Evolutionary conservation across 371 early-diverging fungal genomes (phyloP).

Genomic region (Zychaea mexicana): DNA sequence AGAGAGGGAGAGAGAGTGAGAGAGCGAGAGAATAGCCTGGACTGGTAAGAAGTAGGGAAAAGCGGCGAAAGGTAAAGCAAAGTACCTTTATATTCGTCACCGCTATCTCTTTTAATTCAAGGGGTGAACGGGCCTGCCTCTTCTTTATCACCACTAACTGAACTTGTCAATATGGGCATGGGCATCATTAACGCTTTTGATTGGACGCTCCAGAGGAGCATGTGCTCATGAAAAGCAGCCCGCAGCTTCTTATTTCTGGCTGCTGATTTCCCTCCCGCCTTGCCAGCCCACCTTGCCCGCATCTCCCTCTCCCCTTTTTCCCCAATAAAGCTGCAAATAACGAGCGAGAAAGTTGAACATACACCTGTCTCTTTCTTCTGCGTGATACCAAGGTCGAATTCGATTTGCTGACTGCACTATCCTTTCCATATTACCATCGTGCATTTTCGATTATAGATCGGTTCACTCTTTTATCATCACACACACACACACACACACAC

Average conservation of each 20-base stretch:
- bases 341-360: neutral
- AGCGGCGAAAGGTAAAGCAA: neutral
- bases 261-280: neutral
- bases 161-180: conserved; percentile 3
- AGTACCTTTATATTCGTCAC: neutral
- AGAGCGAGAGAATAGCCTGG: neutral
- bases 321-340: neutral
- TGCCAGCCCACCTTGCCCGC: no score
- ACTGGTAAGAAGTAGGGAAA: neutral
- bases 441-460: no score
- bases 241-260: neutral
- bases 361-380: neutral
- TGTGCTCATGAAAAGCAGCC: neutral
- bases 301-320: neutral
- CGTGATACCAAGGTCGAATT: neutral
- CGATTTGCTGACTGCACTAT: neutral
- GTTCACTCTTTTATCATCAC: no score
- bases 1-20: neutral
- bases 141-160: neutral
- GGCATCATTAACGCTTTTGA: neutral
- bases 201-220: neutral
- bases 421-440: no score
- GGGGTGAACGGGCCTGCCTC: neutral
- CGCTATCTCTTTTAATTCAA: neutral
- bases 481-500: no score